Conservation (phyloP, 2,329 filamentous ascomycete species). For the Parascedosporium putredinis region DNA sequence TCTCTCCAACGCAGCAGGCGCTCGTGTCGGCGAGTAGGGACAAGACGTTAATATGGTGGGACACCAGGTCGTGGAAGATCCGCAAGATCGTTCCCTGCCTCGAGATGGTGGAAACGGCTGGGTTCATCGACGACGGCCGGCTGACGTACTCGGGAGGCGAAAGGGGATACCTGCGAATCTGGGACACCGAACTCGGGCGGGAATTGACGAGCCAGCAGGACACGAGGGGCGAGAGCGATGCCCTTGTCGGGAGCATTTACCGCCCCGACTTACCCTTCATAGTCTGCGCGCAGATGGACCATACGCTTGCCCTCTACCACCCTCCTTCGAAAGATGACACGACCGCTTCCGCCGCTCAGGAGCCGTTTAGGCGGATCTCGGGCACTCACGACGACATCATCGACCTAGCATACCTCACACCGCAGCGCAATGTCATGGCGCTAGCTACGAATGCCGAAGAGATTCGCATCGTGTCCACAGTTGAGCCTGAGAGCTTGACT, state of each 20-base stretch:
- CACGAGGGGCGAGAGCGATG: constrained; percentile 47
- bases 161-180: constrained; percentile 72
- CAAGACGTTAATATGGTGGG: constrained; percentile 91
- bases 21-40: constrained; percentile 82
- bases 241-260: constrained; percentile 64
- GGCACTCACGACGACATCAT: constrained; percentile 98
- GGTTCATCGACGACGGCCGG: constrained; percentile 62
- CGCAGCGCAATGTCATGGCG: constrained; percentile 71
- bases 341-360: constrained; percentile 22
- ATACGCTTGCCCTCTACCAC: constrained; percentile 69
- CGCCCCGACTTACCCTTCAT: constrained; percentile 57
- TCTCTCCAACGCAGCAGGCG: constrained; percentile 60
- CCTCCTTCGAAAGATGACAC: constrained; percentile 29
- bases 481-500: constrained; percentile 23
- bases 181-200: constrained; percentile 65
- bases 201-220: constrained; percentile 70
- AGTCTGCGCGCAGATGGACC: constrained; percentile 77
- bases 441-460: constrained; percentile 94
- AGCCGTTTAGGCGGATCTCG: constrained; percentile 67
- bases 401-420: constrained; percentile 77
- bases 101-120: constrained; percentile 75
- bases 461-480: constrained; percentile 72
- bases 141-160: constrained; percentile 78
- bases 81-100: constrained; percentile 72
- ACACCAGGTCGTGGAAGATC: constrained; percentile 73